Evolutionary conservation across 192 early-diverging fungal species (phyloP).

Genomic region (Lobosporangium transversale): DNA sequence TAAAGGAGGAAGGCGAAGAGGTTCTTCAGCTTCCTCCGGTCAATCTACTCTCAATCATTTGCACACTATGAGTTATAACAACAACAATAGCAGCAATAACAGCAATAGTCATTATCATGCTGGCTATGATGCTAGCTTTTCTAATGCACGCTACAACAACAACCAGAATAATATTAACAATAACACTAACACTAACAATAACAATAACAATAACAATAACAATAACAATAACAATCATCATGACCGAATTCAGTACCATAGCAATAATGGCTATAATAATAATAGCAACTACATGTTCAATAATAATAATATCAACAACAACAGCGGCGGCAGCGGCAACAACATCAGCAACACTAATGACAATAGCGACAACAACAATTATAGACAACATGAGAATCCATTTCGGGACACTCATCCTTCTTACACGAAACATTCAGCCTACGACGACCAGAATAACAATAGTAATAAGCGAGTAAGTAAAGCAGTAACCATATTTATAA

Average conservation of each 20-base stretch:
- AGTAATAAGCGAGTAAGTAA: background rate
- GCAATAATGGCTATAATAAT: background rate
- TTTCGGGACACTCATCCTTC: background rate
- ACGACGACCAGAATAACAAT: constrained; percentile 1
- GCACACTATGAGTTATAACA: background rate
- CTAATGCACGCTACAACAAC: too few species aligned
- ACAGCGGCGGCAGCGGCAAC: background rate
- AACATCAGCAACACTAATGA: background rate
- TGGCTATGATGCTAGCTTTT: background rate
- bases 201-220: too few species aligned
- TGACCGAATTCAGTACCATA: background rate
- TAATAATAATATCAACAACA: background rate
- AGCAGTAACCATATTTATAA: background rate
- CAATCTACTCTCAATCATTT: background rate
- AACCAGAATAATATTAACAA: too few species aligned
- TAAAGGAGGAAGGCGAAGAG: background rate
- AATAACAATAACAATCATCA: too few species aligned
- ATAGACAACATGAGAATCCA: too few species aligned
- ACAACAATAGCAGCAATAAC: background rate
- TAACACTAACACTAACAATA: too few species aligned
- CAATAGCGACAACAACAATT: constrained; percentile 8
- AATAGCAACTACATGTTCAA: too few species aligned
- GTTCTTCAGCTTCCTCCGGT: background rate
- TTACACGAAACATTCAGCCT: background rate
- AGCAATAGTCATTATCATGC: too few species aligned